These are phyloP conservation scores for Tricholoma hemisulphureum DNA, from an alignment of 768 basidiomycete species.

Conservation along the genomic window DNA sequence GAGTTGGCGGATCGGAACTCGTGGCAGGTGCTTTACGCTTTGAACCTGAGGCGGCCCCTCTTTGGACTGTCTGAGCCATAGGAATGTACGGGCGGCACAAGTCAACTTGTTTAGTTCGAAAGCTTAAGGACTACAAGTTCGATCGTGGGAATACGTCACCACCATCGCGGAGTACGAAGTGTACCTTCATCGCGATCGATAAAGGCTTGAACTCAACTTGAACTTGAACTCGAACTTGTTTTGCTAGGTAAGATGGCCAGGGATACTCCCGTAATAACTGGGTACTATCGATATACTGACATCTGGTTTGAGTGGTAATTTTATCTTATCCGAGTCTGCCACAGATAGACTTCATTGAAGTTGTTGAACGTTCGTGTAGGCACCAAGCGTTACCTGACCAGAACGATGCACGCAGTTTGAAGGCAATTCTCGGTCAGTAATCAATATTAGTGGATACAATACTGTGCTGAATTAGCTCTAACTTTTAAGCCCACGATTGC, in stretches of 20 bases:
- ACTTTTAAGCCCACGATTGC: conserved; percentile 55
- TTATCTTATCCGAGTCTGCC: not conserved
- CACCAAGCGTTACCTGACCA: conserved; percentile 51
- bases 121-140: conserved; percentile 9
- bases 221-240: conserved; percentile 5
- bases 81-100: too few relatives aligned
- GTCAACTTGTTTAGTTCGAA: conserved; percentile 29
- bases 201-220: too few relatives aligned
- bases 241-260: conserved; percentile 21
- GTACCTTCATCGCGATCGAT: too few relatives aligned
- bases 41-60: conserved; percentile 39
- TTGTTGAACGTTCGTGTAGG: conserved; percentile 38
- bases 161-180: conserved; percentile 4
- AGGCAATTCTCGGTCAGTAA: conserved; percentile 56
- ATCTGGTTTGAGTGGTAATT: conserved; percentile 78
- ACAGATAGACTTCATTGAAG: not conserved
- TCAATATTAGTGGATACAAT: not conserved
- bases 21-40: conserved; percentile 48
- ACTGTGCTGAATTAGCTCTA: not conserved
- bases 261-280: conserved; percentile 50
- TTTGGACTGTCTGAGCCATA: conserved; percentile 76
- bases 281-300: conserved; percentile 84
- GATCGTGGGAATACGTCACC: conserved; percentile 10
- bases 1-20: conserved; percentile 45
- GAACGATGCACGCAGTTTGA: conserved; percentile 61